Base-by-base conservation (phyloP, 176 grass and related monocot genomes). In the Avena eriantha region DNA sequence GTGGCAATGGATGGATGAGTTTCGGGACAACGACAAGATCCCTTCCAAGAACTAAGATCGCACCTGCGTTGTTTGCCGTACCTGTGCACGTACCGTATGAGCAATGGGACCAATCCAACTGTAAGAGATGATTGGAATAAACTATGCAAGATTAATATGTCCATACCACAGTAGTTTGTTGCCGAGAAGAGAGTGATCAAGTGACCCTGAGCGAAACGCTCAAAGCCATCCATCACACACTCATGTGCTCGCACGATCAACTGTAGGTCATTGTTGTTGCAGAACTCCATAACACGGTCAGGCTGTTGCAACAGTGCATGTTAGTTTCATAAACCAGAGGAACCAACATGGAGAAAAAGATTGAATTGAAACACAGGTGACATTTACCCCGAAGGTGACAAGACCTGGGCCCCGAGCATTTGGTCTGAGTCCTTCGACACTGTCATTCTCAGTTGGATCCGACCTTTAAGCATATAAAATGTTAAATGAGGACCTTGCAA, bases 141-240 rank as follows among this genome's bases (percentile, higher is more conserved):
- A 79, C n/a, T 17, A 66, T 47, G 46, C 54, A 78, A 69, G 10
- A 41, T 69, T 16, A 83, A 19, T 4, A 75, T 14, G 23, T 79
- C 9, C 92, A 85, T 87, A 96, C 97, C 97, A 17, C 97, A 99
- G 76, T 99, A 99, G 87, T 99, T 99, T 69, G 97, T 99, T 56
- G 94, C 97, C 18, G 97, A 99, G 81, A 99, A 99, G 86, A 99
- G 97, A 61, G 97, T 97, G 70, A 99, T 99, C 83, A 99, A 70
- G 89, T 99, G 97, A 80, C 97, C 97, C 80, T 99, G 97, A 83
- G 97, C 97, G 21, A 99, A 99, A 47, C 97, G 94, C 89, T 99
- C 94, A 66, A 99, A 99, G 70, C 97, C 97, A 93, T 99, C 97
- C 94, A 99, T 99, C 73, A 99, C 97, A 94, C 97, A 99, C 74